Evolutionary conservation across 306 rosid genomes (phyloP).

Genomic region (Trichosanthes truncata): DNA sequence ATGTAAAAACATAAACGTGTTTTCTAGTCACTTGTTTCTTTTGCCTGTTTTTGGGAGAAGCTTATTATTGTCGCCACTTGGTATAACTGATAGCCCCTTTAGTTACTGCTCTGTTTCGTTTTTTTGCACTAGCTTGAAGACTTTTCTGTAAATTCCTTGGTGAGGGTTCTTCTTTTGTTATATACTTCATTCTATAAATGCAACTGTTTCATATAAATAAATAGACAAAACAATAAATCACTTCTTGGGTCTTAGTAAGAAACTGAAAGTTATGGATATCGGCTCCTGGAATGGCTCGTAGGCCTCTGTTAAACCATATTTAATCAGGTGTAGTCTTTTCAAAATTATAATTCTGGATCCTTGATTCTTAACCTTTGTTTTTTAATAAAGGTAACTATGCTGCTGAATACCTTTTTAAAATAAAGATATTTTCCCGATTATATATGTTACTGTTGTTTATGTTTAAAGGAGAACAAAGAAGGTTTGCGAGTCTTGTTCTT

Average conservation of each 20-base stretch:
- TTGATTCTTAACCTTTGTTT: not conserved
- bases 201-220: not conserved
- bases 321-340: not conserved
- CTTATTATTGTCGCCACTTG: not conserved
- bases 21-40: not conserved
- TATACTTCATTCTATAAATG: not conserved
- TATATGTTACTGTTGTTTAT: not conserved
- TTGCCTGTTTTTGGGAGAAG: not conserved
- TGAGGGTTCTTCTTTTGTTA: not conserved
- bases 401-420: not conserved
- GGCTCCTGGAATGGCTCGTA: not conserved
- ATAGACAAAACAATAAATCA: not conserved
- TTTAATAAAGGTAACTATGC: not conserved
- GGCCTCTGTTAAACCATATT: not conserved
- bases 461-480: not conserved
- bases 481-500: not conserved
- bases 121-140: not conserved
- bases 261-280: not conserved
- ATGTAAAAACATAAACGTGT: not conserved
- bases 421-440: not conserved
- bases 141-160: not conserved
- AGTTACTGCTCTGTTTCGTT: not conserved
- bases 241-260: not conserved
- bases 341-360: not conserved
- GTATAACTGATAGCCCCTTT: not conserved